Conservation (phyloP, 805 yeast species). For the Yamadazyma nakazawae region DNA sequence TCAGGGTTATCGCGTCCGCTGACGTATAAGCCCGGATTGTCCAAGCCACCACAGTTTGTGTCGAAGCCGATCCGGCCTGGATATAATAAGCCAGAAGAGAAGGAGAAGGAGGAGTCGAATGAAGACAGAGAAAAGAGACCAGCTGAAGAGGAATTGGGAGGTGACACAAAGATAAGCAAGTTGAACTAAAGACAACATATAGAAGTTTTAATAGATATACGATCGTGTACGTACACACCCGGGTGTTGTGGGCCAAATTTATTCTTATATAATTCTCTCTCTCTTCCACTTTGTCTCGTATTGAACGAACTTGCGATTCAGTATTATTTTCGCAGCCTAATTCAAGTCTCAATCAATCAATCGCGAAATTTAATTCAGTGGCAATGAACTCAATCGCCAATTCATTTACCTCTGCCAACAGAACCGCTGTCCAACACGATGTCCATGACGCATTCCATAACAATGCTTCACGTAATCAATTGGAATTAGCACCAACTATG, state of each 20-base stretch:
- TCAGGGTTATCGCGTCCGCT: constrained; percentile 7
- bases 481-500: constrained; percentile 56
- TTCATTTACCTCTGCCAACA: constrained; percentile 32
- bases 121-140: neutral
- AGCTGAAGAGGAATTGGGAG: neutral
- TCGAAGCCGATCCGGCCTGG: constrained; percentile 26
- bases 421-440: constrained; percentile 25
- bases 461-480: constrained; percentile 11
- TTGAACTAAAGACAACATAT: neutral
- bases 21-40: constrained; percentile 4
- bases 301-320: too few relatives aligned
- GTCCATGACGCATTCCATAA: constrained; percentile 20
- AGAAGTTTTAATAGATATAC: neutral
- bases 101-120: constrained; percentile 1
- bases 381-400: constrained; percentile 37
- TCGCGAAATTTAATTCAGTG: constrained; percentile 1
- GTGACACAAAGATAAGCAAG: neutral
- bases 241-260: too few relatives aligned
- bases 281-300: too few relatives aligned
- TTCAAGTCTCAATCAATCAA: neutral
- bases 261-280: neutral
- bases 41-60: constrained; percentile 34
- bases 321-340: neutral
- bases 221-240: neutral
- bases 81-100: constrained; percentile 6